A percentile compares a stretch with the other conserved stretches of the same genome.
These are phyloP conservation scores for Aspergillus nanangensis DNA, from an alignment of 495 filamentous ascomycete species.

Conservation along the genomic window DNA sequence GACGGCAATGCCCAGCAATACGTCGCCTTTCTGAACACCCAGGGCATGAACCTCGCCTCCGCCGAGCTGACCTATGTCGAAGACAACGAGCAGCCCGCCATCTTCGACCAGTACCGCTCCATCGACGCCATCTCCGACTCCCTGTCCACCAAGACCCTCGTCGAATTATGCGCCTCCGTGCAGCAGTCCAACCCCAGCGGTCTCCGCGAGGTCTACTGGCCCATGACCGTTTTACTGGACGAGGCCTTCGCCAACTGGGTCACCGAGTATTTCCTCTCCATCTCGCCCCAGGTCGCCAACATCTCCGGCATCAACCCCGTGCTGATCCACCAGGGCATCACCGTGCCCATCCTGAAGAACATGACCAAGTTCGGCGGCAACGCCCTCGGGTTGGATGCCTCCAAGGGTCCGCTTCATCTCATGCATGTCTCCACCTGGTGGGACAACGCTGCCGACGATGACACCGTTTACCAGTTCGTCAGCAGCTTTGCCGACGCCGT, in stretches of 20 bases:
- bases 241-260: constrained; percentile 29
- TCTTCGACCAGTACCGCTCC: constrained; percentile 37
- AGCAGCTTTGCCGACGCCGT: constrained; percentile 15
- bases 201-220: constrained; percentile 41
- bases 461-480: constrained; percentile 15
- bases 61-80: constrained; percentile 38
- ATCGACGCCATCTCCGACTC: constrained; percentile 33
- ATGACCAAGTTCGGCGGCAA: constrained; percentile 47
- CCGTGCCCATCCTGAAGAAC: constrained; percentile 28
- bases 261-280: constrained; percentile 30
- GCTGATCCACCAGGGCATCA: constrained; percentile 46
- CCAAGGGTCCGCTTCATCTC: constrained; percentile 33
- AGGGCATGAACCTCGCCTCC: constrained; percentile 25
- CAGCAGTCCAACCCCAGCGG: constrained; percentile 35
- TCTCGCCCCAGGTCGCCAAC: constrained; percentile 28
- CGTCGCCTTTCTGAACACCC: constrained; percentile 30
- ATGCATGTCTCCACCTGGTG: constrained; percentile 34
- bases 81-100: constrained; percentile 31
- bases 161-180: constrained; percentile 40
- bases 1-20: constrained; percentile 41
- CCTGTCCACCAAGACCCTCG: constrained; percentile 35
- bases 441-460: constrained; percentile 29
- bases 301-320: constrained; percentile 35
- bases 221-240: constrained; percentile 33
- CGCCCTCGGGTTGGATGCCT: constrained; percentile 43